Evolutionary conservation across 257 asterid genomes (phyloP).

Genomic region (Rehmannia glutinosa): DNA sequence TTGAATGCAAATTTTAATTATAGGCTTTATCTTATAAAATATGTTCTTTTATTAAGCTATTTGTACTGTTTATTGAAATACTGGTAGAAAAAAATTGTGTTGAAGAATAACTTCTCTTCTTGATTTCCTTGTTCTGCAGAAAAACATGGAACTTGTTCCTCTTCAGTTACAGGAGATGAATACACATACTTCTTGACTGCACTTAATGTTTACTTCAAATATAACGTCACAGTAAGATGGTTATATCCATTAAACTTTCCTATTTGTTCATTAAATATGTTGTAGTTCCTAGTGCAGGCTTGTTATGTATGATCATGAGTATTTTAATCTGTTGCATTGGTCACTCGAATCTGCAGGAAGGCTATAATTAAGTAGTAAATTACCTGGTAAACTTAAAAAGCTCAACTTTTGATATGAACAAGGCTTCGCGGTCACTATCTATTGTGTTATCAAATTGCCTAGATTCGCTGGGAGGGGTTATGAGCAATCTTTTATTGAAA

Average conservation of each 20-base stretch:
- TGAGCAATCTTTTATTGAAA: no score
- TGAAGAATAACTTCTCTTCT: conserved; percentile 22
- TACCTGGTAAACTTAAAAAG: background rate
- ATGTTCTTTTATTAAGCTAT: no score
- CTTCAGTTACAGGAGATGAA: conserved; percentile 69
- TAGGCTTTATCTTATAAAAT: no score
- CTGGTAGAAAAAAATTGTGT: no score
- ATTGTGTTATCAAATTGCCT: background rate
- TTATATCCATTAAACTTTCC: background rate
- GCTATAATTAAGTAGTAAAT: background rate
- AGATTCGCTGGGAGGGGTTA: no score
- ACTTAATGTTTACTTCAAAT: conserved; percentile 74
- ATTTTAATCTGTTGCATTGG: background rate
- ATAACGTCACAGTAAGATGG: conserved; percentile 80
- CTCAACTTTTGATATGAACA: background rate
- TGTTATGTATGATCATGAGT: background rate
- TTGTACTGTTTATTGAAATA: no score
- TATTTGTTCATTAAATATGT: background rate
- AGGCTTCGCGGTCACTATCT: background rate
- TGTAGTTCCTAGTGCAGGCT: conserved; percentile 3
- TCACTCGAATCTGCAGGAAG: background rate
- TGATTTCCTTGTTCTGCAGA: conserved; percentile 39
- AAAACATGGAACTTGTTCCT: conserved; percentile 92
- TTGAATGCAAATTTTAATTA: no score
- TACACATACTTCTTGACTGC: conserved; percentile 65